Evolutionary conservation across 2,329 filamentous ascomycete genomes (phyloP), one percentile per base, ranked within the genome.

Genomic region (Monilinia polystroma): DNA sequence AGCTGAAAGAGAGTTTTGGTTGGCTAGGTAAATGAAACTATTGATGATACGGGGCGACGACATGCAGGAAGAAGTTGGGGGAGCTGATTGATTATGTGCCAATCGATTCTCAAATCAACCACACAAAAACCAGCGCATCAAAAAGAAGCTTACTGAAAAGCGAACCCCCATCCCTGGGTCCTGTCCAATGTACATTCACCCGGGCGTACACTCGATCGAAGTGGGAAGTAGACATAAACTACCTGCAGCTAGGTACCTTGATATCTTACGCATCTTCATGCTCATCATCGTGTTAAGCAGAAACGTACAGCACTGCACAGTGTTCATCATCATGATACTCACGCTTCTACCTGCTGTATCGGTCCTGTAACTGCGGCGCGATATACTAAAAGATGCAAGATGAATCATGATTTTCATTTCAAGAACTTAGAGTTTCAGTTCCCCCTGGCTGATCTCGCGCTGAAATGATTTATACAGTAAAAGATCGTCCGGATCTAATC

Each of bases 91-190:
- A 52, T 43, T 20, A 32, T n/a, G 56, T 53, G n/a, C 64, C 64
- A 66, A 66, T 66, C 64, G 53, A 54, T 62, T 53, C 45, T 45
- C 6, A 26, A 35, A 35, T 59, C 63, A 66, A 66, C 55, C 63
- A 66, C 55, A 66, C 49, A 32, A 20, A 62, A 23, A 62, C 63
- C 63, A 66, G 58, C 56, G 47, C 56, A 66, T 66, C 64, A 54
- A 35, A 14, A 52, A 20, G 20, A 38, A 26, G 57, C 57, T 49
- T 59, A 43, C 41, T 47, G 6, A 23, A 26, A 57, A 49, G 6
- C 18, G 32, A 29, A 4, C 11, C 43, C 45, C 58, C 45, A 26
- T 26, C 35, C 49, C 29, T 49, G 41, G 41, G 41, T 43, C 41
- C 45, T 47, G 16, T 47, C 3, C 41, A 45, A 18, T 45, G 18